Percentiles rank a stretch among this genome's conserved stretches.
These are phyloP conservation scores for Fusarium piperis DNA, from an alignment of 2,329 filamentous ascomycete species.

Conservation along the genomic window DNA sequence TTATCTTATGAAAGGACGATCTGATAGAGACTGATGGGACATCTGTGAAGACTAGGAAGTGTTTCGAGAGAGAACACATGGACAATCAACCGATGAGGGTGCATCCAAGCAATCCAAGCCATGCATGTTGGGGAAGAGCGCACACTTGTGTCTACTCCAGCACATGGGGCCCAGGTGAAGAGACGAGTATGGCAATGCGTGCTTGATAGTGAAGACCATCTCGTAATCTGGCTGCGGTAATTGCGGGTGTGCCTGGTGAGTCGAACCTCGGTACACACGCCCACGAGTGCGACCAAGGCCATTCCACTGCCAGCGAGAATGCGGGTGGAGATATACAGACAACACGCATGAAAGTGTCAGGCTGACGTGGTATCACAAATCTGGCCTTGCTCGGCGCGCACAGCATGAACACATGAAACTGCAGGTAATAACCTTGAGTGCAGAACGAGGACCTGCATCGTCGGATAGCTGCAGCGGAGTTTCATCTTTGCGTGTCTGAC, in stretches of 20 bases:
- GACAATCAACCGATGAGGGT: background rate
- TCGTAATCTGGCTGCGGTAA: background rate
- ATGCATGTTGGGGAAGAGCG: background rate
- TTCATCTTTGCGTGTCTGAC: background rate
- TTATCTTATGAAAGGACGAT: background rate
- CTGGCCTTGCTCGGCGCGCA: conserved; percentile 17
- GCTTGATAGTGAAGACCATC: background rate
- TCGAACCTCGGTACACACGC: background rate
- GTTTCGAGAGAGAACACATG: background rate
- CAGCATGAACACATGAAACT: conserved; percentile 17
- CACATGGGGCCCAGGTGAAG: background rate
- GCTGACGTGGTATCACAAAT: conserved; percentile 8
- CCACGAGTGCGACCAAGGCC: background rate
- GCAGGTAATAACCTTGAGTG: background rate
- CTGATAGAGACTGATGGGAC: background rate
- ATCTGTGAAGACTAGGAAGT: background rate
- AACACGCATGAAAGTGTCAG: background rate
- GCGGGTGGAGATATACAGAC: background rate
- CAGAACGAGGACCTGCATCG: background rate
- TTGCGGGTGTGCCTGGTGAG: background rate
- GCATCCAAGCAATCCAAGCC: background rate
- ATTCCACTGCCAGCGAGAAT: background rate
- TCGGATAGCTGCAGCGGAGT: background rate
- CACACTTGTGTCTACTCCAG: background rate
- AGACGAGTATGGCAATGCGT: background rate